phyloP scores from a whole-genome alignment of 257 asterid species.

The Avicennia marina region DNA sequence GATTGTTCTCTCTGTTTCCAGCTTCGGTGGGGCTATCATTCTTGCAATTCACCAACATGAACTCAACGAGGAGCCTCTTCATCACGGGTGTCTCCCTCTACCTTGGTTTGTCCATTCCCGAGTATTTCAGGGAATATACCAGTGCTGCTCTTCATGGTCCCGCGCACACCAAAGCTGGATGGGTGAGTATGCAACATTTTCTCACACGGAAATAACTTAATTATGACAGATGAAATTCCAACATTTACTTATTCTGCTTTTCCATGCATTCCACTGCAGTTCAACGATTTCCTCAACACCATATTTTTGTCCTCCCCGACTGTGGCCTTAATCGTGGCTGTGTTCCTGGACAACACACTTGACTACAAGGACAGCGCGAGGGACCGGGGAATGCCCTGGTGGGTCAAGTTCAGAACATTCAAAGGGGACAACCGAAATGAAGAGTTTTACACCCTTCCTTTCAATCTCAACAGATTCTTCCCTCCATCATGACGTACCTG shows the following conservation, averaged over 20 bases:
- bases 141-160: conserved; percentile 78
- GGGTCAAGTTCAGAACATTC: conserved; percentile 86
- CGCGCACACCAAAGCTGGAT: conserved; percentile 84
- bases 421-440: conserved; percentile 92
- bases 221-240: neutral
- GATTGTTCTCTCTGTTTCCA: conserved; percentile 26
- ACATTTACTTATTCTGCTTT: neutral
- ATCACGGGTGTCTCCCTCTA: conserved; percentile 79
- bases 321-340: conserved; percentile 71
- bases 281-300: conserved; percentile 91
- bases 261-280: conserved; percentile 40
- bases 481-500: conserved; percentile 97
- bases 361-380: conserved; percentile 82
- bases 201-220: neutral
- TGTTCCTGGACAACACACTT: conserved; percentile 90
- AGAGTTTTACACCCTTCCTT: conserved; percentile 96
- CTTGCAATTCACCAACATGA: conserved; percentile 95
- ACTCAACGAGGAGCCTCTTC: conserved; percentile 94
- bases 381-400: conserved; percentile 99
- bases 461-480: conserved; percentile 90
- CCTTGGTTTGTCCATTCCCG: conserved; percentile 90
- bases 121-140: conserved; percentile 87
- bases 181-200: conserved; percentile 46
- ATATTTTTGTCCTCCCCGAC: conserved; percentile 79
- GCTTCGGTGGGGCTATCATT: conserved; percentile 95